Evolutionary conservation across 169 alveolate species (phyloP).

Genomic region (Plasmodium billcollinsi): DNA sequence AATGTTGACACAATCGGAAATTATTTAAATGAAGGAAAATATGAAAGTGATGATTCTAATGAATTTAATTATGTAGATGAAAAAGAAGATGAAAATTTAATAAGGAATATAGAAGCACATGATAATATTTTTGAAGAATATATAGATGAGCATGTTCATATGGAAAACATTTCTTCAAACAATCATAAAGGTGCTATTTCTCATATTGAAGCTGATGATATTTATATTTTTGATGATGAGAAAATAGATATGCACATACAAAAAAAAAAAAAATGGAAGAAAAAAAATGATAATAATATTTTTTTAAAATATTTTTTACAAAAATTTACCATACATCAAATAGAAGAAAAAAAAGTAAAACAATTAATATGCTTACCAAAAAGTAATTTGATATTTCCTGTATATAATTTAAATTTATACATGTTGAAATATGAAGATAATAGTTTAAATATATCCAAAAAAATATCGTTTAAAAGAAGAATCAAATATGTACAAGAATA

Average conservation of each 20-base stretch:
- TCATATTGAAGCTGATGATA: slow-evolving; percentile 29
- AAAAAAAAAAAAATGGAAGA: slow-evolving; percentile 17
- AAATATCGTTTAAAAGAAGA: slow-evolving; percentile 21
- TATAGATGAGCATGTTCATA: slow-evolving; percentile 16
- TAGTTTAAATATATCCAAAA: slow-evolving; percentile 31
- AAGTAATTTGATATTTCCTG: slow-evolving; percentile 38
- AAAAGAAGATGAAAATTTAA: slow-evolving; percentile 32
- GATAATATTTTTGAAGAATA: slow-evolving; percentile 17
- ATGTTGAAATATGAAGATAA: slow-evolving; percentile 48
- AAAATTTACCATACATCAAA: slow-evolving; percentile 12
- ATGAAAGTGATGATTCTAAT: background rate
- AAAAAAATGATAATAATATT: slow-evolving; percentile 38
- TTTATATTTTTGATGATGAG: slow-evolving; percentile 36
- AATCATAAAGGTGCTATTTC: slow-evolving; percentile 3
- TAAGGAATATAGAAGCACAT: slow-evolving; percentile 20
- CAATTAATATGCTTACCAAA: slow-evolving; percentile 58
- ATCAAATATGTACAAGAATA: slow-evolving; percentile 43
- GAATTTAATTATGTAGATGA: slow-evolving; percentile 8
- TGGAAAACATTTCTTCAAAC: slow-evolving; percentile 20
- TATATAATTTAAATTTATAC: slow-evolving; percentile 23
- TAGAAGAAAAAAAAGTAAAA: slow-evolving; percentile 45
- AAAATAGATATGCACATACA: slow-evolving; percentile 14
- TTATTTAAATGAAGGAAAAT: background rate
- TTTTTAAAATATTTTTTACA: slow-evolving; percentile 40
- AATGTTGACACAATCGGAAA: background rate